phyloP scores from a whole-genome alignment of 1,284 basidiomycete species.

The Calocybe gambosa region DNA sequence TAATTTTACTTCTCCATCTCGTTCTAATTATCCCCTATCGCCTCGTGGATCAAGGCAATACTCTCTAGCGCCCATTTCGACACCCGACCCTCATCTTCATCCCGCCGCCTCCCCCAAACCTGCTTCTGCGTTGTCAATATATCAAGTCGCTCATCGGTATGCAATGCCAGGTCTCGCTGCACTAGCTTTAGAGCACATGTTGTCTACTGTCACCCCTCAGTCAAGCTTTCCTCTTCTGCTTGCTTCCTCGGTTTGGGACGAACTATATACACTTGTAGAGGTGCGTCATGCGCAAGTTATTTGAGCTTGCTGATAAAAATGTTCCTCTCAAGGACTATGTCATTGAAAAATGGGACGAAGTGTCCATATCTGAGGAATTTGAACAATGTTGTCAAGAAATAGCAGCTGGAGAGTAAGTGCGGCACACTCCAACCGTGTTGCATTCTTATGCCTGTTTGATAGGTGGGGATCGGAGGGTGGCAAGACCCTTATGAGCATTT shows the following conservation, averaged over 20 bases:
- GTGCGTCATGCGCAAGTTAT: constrained; percentile 21
- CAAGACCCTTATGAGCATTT: constrained; percentile 57
- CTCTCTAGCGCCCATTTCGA: constrained; percentile 24
- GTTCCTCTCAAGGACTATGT: constrained; percentile 46
- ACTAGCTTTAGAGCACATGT: constrained; percentile 70
- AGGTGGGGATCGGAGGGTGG: constrained; percentile 69
- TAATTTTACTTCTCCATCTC: constrained; percentile 28
- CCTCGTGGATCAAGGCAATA: constrained; percentile 35
- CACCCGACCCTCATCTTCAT: constrained; percentile 69
- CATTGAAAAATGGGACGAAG: constrained; percentile 66
- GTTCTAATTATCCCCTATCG: constrained; percentile 36
- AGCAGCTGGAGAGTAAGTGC: constrained; percentile 62
- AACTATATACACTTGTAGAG: constrained; percentile 56
- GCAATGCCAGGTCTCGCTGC: constrained; percentile 58
- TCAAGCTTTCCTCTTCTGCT: constrained; percentile 70
- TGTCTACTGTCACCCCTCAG: constrained; percentile 66
- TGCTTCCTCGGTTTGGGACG: constrained; percentile 61
- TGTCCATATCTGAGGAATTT: constrained; percentile 56
- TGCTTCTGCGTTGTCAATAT: constrained; percentile 73
- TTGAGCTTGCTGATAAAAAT: not conserved
- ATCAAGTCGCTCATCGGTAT: constrained; percentile 79
- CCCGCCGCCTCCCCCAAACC: constrained; percentile 58
- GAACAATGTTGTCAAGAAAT: constrained; percentile 65
- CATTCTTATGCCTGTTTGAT: constrained; percentile 10
- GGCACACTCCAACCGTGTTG: constrained; percentile 6